Conservation (phyloP, 2,329 filamentous ascomycete species). For the Colletotrichum brevisporum region DNA sequence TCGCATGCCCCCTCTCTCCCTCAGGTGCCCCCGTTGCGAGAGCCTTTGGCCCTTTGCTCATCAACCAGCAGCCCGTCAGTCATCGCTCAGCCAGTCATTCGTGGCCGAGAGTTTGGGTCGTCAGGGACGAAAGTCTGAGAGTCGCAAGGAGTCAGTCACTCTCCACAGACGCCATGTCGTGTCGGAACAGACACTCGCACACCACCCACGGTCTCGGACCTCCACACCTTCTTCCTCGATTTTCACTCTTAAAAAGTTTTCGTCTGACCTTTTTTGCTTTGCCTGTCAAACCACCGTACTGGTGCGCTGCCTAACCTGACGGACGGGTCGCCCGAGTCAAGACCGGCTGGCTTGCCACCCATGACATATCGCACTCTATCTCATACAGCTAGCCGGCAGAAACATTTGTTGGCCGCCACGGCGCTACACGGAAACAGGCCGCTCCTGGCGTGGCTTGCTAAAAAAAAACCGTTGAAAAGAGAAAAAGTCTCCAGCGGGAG, state of each 20-base stretch:
- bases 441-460: constrained; percentile 13
- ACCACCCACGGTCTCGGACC: constrained; percentile 29
- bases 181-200: constrained; percentile 11
- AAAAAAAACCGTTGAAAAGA: constrained; percentile 1
- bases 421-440: constrained; percentile 24
- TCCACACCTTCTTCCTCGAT: constrained; percentile 14
- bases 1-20: background rate
- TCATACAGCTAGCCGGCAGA: constrained; percentile 23
- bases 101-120: constrained; percentile 23
- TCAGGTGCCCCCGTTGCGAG: constrained; percentile 28
- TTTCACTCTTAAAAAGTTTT: constrained; percentile 26
- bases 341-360: background rate
- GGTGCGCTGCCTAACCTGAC: constrained; percentile 36
- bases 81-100: background rate
- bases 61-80: background rate
- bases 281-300: constrained; percentile 35
- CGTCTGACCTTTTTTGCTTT: constrained; percentile 34
- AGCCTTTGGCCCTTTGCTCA: constrained; percentile 9
- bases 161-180: background rate
- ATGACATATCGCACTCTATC: constrained; percentile 27
- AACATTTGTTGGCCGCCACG: constrained; percentile 29
- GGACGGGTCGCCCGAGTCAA: constrained; percentile 38
- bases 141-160: background rate
- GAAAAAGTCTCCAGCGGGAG: constrained; percentile 10
- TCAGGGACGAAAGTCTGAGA: constrained; percentile 1